These are phyloP conservation scores for Phanerodontia chrysosporium DNA, from an alignment of 768 basidiomycete species.

Conservation along the genomic window DNA sequence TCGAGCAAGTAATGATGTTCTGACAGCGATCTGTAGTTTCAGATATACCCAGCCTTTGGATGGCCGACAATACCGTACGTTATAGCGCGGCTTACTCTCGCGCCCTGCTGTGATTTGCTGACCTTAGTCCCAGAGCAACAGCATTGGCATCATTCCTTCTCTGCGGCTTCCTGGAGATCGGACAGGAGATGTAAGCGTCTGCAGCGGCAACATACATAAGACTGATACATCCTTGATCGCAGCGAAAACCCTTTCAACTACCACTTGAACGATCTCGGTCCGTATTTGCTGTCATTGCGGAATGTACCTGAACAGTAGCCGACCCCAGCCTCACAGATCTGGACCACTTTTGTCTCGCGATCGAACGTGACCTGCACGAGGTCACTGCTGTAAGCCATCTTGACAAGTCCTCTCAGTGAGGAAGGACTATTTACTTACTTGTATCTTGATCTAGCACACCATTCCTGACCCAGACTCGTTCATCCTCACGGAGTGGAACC, in stretches of 20 bases:
- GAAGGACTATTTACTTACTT: neutral
- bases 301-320: neutral
- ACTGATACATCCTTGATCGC: neutral
- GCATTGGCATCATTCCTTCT: conserved; percentile 59
- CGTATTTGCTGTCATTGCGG: conserved; percentile 1
- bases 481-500: conserved; percentile 54
- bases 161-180: conserved; percentile 63
- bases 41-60: conserved; percentile 36
- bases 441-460: conserved; percentile 37
- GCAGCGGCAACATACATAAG: neutral
- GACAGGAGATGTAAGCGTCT: conserved; percentile 49
- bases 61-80: conserved; percentile 49
- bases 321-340: conserved; percentile 38
- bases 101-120: neutral
- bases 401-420: neutral
- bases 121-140: conserved; percentile 33
- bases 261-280: conserved; percentile 60
- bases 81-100: too few relatives aligned
- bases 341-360: conserved; percentile 62
- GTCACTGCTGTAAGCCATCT: conserved; percentile 55
- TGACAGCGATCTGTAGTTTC: conserved; percentile 34
- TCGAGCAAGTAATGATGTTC: neutral
- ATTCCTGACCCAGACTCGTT: conserved; percentile 45
- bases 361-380: conserved; percentile 66
- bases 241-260: conserved; percentile 68